A percentile compares a stretch with the other conserved stretches of the same genome.
Evolutionary conservation across 305 asterid species (phyloP).

Genomic region (Salvia sclarea): DNA sequence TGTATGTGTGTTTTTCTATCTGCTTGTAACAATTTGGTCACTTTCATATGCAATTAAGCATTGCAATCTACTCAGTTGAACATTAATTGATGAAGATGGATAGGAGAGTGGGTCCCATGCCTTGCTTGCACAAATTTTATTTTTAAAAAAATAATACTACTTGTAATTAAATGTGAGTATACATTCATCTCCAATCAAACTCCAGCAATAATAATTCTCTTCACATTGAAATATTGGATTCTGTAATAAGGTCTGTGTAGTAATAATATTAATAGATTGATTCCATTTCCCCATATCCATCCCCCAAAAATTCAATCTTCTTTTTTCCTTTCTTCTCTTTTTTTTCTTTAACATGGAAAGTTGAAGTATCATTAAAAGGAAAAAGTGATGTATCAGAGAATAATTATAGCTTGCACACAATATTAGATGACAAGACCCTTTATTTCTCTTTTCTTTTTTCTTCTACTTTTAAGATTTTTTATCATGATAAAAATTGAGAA

Average conservation of each 20-base stretch:
- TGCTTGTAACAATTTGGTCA: constrained; percentile 15
- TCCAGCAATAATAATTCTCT: constrained; percentile 22
- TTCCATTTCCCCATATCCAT: constrained; percentile 27
- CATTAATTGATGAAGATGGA: constrained; percentile 33
- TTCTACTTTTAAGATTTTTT: neutral
- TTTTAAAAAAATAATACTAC: no score
- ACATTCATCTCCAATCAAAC: constrained; percentile 24
- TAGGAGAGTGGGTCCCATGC: constrained; percentile 7
- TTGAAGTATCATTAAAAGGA: constrained; percentile 25
- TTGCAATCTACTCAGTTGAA: constrained; percentile 21
- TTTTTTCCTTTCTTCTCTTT: neutral
- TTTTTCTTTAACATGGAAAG: neutral
- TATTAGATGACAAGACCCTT: constrained; percentile 6
- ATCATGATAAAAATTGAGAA: neutral
- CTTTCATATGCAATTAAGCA: constrained; percentile 21
- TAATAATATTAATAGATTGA: constrained; percentile 19
- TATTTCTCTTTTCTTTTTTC: neutral
- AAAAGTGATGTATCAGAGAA: constrained; percentile 29
- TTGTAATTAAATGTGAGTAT: constrained; percentile 11
- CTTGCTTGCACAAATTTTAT: neutral
- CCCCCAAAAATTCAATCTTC: constrained; percentile 27
- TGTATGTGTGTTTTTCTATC: neutral
- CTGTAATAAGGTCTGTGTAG: constrained; percentile 1
- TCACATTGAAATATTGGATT: constrained; percentile 35
- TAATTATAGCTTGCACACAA: constrained; percentile 29